phyloP scores from a whole-genome alignment of 805 yeast species.

The Millerozyma miso region DNA sequence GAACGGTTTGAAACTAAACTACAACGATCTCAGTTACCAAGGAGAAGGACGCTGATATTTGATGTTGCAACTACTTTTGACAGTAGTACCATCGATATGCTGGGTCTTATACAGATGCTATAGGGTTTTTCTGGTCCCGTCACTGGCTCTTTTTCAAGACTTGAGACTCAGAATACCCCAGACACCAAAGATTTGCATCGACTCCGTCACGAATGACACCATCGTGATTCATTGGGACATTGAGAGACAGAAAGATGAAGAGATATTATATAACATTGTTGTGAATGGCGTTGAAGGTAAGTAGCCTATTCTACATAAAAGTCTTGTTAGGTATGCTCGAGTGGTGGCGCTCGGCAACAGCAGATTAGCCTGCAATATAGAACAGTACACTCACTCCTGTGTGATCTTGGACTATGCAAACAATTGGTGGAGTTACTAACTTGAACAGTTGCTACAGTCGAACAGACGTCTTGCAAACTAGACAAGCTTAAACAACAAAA shows the following conservation, averaged over 20 bases:
- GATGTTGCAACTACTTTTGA: conserved; percentile 32
- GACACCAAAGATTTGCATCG: conserved; percentile 52
- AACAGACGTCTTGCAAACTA: conserved; percentile 31
- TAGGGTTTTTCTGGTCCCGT: conserved; percentile 39
- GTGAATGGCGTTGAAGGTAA: conserved; percentile 29
- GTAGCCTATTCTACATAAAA: conserved; percentile 1
- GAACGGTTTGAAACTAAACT: neutral
- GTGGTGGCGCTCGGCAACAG: neutral
- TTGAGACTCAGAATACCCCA: conserved; percentile 53
- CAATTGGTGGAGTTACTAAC: conserved; percentile 5
- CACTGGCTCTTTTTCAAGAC: conserved; percentile 41
- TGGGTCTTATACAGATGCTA: conserved; percentile 40
- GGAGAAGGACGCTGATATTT: neutral
- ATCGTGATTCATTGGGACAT: conserved; percentile 57
- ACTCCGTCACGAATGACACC: conserved; percentile 42
- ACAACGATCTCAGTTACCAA: neutral
- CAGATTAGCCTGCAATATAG: no score
- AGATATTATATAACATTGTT: conserved; percentile 27
- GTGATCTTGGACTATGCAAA: neutral
- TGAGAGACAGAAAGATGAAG: conserved; percentile 24
- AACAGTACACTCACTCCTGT: neutral
- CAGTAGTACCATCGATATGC: conserved; percentile 30
- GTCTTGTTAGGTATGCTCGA: neutral
- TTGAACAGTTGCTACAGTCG: conserved; percentile 26
- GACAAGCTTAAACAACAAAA: conserved; percentile 22